Evolutionary conservation across 768 basidiomycete species (phyloP).

Genomic region (Trametes cingulata): DNA sequence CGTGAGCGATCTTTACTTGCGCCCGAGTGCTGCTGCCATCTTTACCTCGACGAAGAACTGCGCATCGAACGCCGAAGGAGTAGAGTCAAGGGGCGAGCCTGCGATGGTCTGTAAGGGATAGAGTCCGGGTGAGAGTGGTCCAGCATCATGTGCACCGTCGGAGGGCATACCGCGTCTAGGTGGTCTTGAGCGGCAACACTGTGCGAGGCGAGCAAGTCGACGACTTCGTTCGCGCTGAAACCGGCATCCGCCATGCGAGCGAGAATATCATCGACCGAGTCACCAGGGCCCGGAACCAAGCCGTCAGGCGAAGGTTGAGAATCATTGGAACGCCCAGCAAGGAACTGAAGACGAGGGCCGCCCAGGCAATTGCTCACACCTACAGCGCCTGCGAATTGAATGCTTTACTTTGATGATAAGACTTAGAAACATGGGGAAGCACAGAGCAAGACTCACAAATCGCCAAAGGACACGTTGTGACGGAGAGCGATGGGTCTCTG

Average conservation of each 20-base stretch:
- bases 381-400: slow-evolving; percentile 33
- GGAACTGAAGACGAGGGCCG: slow-evolving; percentile 22
- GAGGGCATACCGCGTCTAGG: slow-evolving; percentile 9
- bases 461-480: slow-evolving; percentile 2
- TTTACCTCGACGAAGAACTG: slow-evolving; percentile 30
- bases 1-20: not conserved
- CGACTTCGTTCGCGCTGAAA: slow-evolving; percentile 17
- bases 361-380: slow-evolving; percentile 27
- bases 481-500: not conserved
- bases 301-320: slow-evolving; percentile 23
- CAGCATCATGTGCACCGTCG: too few relatives aligned
- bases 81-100: slow-evolving; percentile 29
- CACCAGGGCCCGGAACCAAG: slow-evolving; percentile 27
- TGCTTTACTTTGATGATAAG: slow-evolving; percentile 2
- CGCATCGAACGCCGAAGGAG: slow-evolving; percentile 29
- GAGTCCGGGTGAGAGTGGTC: too few relatives aligned
- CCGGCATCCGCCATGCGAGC: slow-evolving; percentile 22
- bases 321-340: slow-evolving; percentile 25
- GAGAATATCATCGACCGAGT: slow-evolving; percentile 27
- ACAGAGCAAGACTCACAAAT: not conserved
- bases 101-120: not conserved
- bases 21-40: not conserved
- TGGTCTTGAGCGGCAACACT: slow-evolving; percentile 20
- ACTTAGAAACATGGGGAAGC: not conserved
- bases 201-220: slow-evolving; percentile 27